A percentile compares a stretch with the other conserved stretches of the same genome.
phyloP scores from a whole-genome alignment of 2,329 filamentous ascomycete species.

The Fusarium sambucinum region DNA sequence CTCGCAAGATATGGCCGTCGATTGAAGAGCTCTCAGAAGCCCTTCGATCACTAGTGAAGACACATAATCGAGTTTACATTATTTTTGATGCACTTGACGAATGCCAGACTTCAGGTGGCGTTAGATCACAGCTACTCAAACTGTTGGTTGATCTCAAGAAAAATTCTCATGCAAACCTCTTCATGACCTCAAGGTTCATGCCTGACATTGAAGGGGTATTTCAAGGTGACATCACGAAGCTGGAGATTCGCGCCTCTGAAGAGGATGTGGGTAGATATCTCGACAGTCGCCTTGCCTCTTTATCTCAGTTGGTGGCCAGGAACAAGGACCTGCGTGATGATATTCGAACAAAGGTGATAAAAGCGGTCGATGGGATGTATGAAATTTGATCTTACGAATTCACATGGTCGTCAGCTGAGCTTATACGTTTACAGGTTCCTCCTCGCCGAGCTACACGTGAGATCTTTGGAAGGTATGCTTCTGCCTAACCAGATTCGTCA shows the following conservation, averaged over 20 bases:
- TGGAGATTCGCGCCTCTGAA: not conserved
- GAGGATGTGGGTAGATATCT: not conserved
- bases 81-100: slow-evolving; percentile 12
- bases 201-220: not conserved
- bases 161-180: not conserved
- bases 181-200: slow-evolving; percentile 41
- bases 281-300: not conserved
- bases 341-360: not conserved
- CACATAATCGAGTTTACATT: not conserved
- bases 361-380: not conserved
- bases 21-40: not conserved
- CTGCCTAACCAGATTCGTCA: not conserved
- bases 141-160: slow-evolving; percentile 9
- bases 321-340: not conserved
- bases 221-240: not conserved
- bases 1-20: not conserved
- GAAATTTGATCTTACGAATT: rapidly evolving
- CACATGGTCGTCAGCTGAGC: rapidly evolving
- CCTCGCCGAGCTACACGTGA: not conserved
- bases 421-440: not conserved
- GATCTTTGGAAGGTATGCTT: not conserved
- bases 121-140: not conserved
- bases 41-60: not conserved
- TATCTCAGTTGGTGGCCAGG: not conserved
- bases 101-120: not conserved